Percentiles rank a stretch among this genome's conserved stretches.
Evolutionary conservation across 176 grass and related monocot genomes (phyloP).

Genomic region (Ananas comosus): DNA sequence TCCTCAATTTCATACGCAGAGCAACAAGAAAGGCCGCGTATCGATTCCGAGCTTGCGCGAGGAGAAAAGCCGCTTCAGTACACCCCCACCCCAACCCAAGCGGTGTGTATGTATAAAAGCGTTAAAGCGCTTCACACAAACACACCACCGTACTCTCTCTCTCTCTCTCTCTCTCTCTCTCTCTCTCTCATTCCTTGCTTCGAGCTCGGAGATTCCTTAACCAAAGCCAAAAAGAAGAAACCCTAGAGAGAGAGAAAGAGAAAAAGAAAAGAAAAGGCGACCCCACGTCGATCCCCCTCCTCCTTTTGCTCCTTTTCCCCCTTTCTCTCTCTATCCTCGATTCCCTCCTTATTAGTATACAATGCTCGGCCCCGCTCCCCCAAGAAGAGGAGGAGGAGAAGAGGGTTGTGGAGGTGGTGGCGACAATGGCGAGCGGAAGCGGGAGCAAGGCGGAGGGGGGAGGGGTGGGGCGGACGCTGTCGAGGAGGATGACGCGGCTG

Average conservation of each 20-base stretch:
- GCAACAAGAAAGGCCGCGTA: too few species aligned
- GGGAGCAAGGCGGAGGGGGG: not conserved
- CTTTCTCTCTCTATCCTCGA: too few species aligned
- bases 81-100: not conserved
- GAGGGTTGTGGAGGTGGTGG: not conserved
- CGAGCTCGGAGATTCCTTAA: not conserved
- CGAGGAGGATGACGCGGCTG: constrained; percentile 20
- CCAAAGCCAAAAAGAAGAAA: not conserved
- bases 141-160: too few species aligned
- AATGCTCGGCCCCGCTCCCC: not conserved
- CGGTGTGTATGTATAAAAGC: not conserved
- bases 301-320: not conserved
- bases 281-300: not conserved
- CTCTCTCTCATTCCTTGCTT: not conserved
- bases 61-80: not conserved
- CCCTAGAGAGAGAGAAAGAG: not conserved
- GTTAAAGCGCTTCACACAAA: not conserved
- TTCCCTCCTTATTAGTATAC: too few species aligned
- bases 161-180: not conserved
- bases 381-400: not conserved
- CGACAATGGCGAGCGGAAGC: constrained; percentile 26
- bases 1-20: not conserved
- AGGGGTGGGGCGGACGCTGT: constrained; percentile 13
- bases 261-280: not conserved
- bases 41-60: not conserved